Evolutionary conservation across 768 basidiomycete genomes (phyloP), one percentile per base, ranked within the genome.

Genomic region (Agrocybe chaxingu): DNA sequence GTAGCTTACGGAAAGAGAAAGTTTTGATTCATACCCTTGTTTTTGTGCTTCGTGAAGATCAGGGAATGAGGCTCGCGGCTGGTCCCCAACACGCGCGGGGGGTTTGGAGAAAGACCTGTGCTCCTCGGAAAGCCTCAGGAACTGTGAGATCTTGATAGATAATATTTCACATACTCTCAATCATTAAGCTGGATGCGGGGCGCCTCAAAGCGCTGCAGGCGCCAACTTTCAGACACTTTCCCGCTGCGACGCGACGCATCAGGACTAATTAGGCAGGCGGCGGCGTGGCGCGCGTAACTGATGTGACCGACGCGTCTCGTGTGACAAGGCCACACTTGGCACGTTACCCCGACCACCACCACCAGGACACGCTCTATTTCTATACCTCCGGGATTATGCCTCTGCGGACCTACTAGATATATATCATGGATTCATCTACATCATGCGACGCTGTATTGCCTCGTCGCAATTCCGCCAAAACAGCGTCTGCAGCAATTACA

Each of bases 381-480:
- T 32, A 32, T 12, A 45, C 30, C 11, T 19, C 16, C 10, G 44
- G 11, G 9, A 35, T 33, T 8, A 35, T 34, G 9, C 18, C 19
- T 34, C 24, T 36, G 4, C 9, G 3, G 8, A 13, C 18, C 43
- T 4, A 30, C 37, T 24, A 24, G 24, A 52, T 16, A 34, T 16
- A 34, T 9, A 19, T 38, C 45, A 51, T 47, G 32, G 19, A 33
- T 36, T 50, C 46, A 24, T 24, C 24, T 24, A 24, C 24, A 3
- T 24, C 35, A 24, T 18, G 31, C 24, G n/a, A 24, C 8, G 51
- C 34, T 7, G 46, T 60, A 11, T 33, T 62, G 7, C 66, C 70
- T 6, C 47, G 56, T 30, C 71, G 73, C 7, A 63, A 61, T 19
- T 69, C 73, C 3, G 72, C 71, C 0, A 46, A 60, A 42, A 62